phyloP scores from a whole-genome alignment of 495 filamentous ascomycete species.

The Elasticomyces elasticus region DNA sequence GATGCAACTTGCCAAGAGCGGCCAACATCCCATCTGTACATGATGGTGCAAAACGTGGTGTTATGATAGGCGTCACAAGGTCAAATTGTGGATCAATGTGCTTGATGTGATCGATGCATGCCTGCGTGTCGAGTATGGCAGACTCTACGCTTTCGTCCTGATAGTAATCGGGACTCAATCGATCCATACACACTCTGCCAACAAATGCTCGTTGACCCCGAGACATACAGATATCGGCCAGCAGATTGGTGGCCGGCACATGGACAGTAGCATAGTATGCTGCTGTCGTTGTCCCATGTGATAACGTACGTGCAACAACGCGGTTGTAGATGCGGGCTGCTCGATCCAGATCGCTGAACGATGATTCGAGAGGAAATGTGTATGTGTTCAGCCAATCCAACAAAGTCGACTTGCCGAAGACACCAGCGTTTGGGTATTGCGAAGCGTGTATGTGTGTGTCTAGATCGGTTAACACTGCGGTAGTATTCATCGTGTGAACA shows the following conservation, averaged over 20 bases:
- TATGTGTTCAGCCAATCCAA: conserved; percentile 87
- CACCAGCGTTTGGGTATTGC: conserved; percentile 84
- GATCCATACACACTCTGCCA: conserved; percentile 87
- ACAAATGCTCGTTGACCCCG: conserved; percentile 82
- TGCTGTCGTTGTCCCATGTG: conserved; percentile 82
- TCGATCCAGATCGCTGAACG: conserved; percentile 45
- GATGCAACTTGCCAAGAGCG: conserved; percentile 53
- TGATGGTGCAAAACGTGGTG: conserved; percentile 78
- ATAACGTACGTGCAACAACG: conserved; percentile 66
- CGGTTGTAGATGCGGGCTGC: conserved; percentile 57
- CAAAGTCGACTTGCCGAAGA: conserved; percentile 83
- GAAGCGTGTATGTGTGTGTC: conserved; percentile 93
- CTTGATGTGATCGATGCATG: conserved; percentile 57
- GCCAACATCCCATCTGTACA: conserved; percentile 53
- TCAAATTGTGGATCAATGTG: conserved; percentile 50
- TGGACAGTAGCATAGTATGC: conserved; percentile 87
- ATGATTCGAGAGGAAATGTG: conserved; percentile 87
- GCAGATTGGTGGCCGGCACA: conserved; percentile 72
- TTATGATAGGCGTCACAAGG: conserved; percentile 70
- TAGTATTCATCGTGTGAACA: no score
- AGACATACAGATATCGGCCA: conserved; percentile 65
- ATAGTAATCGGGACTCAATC: conserved; percentile 62
- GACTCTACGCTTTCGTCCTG: conserved; percentile 51
- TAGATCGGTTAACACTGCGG: conserved; percentile 1
- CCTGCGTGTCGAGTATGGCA: conserved; percentile 47